A percentile compares a stretch with the other conserved stretches of the same genome.
Evolutionary conservation across 352 stramenopile genomes (phyloP).

Genomic region (Stramenopiles sp.): DNA sequence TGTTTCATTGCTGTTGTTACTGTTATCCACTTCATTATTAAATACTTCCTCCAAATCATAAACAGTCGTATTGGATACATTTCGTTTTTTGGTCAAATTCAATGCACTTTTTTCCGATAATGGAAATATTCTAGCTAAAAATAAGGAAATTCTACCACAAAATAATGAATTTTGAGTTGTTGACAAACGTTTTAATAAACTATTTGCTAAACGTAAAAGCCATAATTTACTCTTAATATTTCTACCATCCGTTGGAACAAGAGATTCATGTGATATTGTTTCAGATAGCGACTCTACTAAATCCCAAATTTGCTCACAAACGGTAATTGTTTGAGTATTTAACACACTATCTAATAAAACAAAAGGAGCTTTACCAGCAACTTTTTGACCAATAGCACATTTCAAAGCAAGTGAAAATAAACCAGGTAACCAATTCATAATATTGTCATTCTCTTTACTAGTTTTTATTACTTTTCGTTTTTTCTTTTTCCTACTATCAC

Average conservation of each 20-base stretch:
- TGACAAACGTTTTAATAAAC: neutral
- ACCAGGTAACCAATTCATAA: neutral
- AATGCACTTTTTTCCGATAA: constrained; percentile 14
- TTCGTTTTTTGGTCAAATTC: constrained; percentile 11
- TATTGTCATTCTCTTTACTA: no score
- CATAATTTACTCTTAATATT: neutral
- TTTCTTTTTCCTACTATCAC: no score
- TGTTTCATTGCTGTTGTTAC: neutral
- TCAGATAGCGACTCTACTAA: neutral
- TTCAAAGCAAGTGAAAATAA: neutral
- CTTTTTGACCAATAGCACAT: neutral
- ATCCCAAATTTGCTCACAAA: neutral
- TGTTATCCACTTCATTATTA: neutral
- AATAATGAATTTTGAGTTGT: constrained; percentile 2
- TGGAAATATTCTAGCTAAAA: constrained; percentile 16
- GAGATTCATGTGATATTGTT: neutral
- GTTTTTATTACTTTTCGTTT: no score
- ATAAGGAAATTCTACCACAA: constrained; percentile 17
- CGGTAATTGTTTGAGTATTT: neutral
- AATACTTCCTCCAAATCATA: constrained; percentile 12
- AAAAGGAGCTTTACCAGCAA: neutral
- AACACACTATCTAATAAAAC: neutral
- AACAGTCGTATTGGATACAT: constrained; percentile 12
- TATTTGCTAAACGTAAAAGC: neutral
- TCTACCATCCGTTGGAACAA: neutral